phyloP scores from a whole-genome alignment of 176 grass and related monocot species.

The Oryza australiensis region DNA sequence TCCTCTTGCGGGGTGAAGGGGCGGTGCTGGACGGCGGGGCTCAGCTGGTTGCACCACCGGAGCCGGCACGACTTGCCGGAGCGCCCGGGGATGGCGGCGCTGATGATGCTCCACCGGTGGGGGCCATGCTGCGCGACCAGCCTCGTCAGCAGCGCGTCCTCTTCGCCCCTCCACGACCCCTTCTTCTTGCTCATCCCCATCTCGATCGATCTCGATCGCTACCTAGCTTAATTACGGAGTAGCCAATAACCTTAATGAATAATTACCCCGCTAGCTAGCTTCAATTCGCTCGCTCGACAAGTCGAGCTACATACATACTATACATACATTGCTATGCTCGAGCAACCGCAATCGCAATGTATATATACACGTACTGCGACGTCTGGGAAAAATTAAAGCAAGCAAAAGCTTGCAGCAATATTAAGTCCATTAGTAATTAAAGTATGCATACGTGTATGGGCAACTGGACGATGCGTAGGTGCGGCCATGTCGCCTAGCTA shows the following conservation, averaged over 20 bases:
- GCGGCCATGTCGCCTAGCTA: no score
- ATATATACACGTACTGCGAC: no score
- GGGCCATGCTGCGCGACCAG: constrained; percentile 50
- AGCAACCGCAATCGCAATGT: no score
- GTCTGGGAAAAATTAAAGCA: no score
- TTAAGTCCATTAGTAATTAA: neutral
- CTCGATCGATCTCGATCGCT: no score
- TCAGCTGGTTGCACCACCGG: constrained; percentile 60
- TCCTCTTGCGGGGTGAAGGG: constrained; percentile 46
- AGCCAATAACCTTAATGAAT: no score
- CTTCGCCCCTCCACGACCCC: constrained; percentile 55
- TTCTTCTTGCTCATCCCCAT: neutral
- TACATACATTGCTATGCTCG: no score
- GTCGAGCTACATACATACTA: no score
- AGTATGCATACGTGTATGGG: neutral
- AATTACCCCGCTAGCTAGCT: no score
- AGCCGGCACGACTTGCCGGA: constrained; percentile 37
- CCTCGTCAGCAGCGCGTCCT: constrained; percentile 44
- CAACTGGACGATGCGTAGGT: neutral
- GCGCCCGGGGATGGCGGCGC: neutral
- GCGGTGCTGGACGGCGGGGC: constrained; percentile 34
- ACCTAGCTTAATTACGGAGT: no score
- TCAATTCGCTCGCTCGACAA: no score
- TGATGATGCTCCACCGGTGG: constrained; percentile 50
- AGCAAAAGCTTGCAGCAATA: neutral